Percentiles rank a stretch among this genome's conserved stretches.
Conservation (phyloP, 208 protist genomes). For the Angomonas ambiguus region DNA sequence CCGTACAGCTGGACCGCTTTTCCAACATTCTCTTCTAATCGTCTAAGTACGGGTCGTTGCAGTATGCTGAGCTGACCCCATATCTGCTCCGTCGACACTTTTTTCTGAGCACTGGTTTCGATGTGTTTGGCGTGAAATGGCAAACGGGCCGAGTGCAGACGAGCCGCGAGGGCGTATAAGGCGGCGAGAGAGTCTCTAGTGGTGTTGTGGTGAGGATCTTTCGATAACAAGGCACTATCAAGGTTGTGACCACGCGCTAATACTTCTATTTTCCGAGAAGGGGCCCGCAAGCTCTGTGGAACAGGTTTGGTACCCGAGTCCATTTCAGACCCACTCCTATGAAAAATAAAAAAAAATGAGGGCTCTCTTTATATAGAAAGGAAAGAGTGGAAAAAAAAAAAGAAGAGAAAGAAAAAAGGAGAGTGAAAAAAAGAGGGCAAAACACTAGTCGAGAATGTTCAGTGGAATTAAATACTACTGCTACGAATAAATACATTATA, state of each 20-base stretch:
- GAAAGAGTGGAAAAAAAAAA: slow-evolving; percentile 6
- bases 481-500: too few relatives aligned
- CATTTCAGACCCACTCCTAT: background rate
- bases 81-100: slow-evolving; percentile 83
- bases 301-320: slow-evolving; percentile 5
- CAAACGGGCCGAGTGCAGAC: slow-evolving; percentile 67
- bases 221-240: slow-evolving; percentile 44
- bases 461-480: too few relatives aligned
- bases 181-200: slow-evolving; percentile 63
- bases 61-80: slow-evolving; percentile 85
- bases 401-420: slow-evolving; percentile 2
- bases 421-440: too few relatives aligned
- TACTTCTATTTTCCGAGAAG: slow-evolving; percentile 4
- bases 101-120: slow-evolving; percentile 46
- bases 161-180: slow-evolving; percentile 68
- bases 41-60: slow-evolving; percentile 71
- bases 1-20: slow-evolving; percentile 37
- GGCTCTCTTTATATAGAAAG: background rate
- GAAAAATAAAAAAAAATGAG: slow-evolving; percentile 11
- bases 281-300: slow-evolving; percentile 23
- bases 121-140: slow-evolving; percentile 50
- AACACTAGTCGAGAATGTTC: too few relatives aligned
- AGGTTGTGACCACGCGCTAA: slow-evolving; percentile 21
- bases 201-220: slow-evolving; percentile 26
- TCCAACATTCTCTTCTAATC: slow-evolving; percentile 63